phyloP scores from a whole-genome alignment of 2,329 filamentous ascomycete genomes.

The Fusarium sp. region DNA sequence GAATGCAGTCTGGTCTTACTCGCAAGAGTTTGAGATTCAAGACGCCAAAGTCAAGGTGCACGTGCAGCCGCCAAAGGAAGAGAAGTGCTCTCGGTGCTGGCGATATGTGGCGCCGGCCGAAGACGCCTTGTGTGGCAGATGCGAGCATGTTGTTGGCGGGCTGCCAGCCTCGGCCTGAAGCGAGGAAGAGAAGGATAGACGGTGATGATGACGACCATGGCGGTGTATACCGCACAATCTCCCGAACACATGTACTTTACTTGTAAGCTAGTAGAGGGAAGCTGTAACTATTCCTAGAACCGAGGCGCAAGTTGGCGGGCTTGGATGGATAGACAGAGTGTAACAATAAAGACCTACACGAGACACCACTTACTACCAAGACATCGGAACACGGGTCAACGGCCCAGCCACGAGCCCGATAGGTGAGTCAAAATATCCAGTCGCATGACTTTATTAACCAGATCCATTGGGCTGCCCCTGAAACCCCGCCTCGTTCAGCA shows the following conservation, averaged over 20 bases:
- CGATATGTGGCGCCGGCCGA: conserved; percentile 78
- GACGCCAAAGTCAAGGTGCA: conserved; percentile 53
- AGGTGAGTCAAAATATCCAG: conserved; percentile 23
- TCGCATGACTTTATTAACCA: conserved; percentile 29
- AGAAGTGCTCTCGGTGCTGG: conserved; percentile 93
- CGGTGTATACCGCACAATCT: conserved; percentile 28
- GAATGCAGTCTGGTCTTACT: conserved; percentile 55
- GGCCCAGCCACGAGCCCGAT: conserved; percentile 7
- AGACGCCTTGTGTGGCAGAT: conserved; percentile 77
- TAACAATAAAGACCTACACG: conserved; percentile 4
- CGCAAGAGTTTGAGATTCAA: conserved; percentile 56
- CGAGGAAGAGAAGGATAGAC: conserved; percentile 11
- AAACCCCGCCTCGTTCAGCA: conserved; percentile 29
- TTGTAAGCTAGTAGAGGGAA: conserved; percentile 21
- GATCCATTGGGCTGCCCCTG: conserved; percentile 21
- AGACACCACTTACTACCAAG: neutral
- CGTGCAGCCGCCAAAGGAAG: conserved; percentile 61
- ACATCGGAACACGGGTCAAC: neutral
- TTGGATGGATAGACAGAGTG: conserved; percentile 12
- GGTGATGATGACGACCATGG: conserved; percentile 7
- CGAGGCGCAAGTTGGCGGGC: neutral
- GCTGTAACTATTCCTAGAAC: conserved; percentile 3
- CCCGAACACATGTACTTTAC: conserved; percentile 27
- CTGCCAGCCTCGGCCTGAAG: conserved; percentile 18
- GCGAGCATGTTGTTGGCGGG: conserved; percentile 70